These are phyloP conservation scores for Pythium apleroticum DNA, from an alignment of 352 stramenopile species.

Conservation along the genomic window DNA sequence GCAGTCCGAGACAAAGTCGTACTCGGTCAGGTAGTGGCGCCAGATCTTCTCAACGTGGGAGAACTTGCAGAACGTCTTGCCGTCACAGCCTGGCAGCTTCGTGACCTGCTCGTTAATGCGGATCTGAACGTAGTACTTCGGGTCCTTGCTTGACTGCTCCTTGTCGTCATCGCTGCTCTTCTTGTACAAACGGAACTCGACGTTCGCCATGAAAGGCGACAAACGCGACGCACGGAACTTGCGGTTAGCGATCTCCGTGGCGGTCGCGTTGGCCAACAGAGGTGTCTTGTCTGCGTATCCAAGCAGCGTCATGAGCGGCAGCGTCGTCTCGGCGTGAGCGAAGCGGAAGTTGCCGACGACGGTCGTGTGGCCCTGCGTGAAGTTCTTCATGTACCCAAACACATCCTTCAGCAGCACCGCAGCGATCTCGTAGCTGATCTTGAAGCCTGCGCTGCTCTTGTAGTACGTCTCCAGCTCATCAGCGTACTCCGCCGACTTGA, in stretches of 20 bases:
- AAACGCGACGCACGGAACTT: slow-evolving; percentile 25
- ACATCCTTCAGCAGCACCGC: slow-evolving; percentile 27
- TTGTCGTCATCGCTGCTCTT: slow-evolving; percentile 6
- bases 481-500: slow-evolving; percentile 23
- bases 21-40: slow-evolving; percentile 24
- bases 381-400: slow-evolving; percentile 25
- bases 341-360: slow-evolving; percentile 32
- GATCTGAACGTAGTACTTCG: slow-evolving; percentile 30
- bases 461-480: slow-evolving; percentile 31
- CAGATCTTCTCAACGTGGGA: slow-evolving; percentile 25
- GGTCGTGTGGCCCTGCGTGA: slow-evolving; percentile 11
- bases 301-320: slow-evolving; percentile 28
- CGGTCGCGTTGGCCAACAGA: slow-evolving; percentile 8
- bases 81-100: slow-evolving; percentile 23
- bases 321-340: slow-evolving; percentile 27
- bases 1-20: slow-evolving; percentile 27
- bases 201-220: slow-evolving; percentile 22
- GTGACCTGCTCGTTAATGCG: slow-evolving; percentile 30
- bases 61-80: slow-evolving; percentile 27
- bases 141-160: not conserved
- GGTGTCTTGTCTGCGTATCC: slow-evolving; percentile 26
- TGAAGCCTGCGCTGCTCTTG: slow-evolving; percentile 15
- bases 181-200: slow-evolving; percentile 31
- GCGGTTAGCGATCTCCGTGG: slow-evolving; percentile 13
- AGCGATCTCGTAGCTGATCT: slow-evolving; percentile 34